A percentile compares a stretch with the other conserved stretches of the same genome.
phyloP scores from a whole-genome alignment of 192 early-diverging fungal genomes.

The Backusella morwellensis region DNA sequence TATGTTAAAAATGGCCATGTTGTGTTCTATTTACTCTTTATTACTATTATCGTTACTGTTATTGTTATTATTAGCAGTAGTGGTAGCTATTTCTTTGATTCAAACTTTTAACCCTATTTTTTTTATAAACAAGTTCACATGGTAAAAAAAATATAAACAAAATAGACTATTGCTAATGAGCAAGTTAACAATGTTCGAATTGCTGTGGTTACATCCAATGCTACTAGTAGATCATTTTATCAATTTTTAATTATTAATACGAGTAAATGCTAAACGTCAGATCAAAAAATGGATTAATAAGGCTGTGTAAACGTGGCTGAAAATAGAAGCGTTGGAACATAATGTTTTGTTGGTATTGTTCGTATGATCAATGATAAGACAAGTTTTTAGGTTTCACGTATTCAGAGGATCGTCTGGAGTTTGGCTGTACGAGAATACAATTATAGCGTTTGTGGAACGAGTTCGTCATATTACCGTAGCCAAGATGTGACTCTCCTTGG shows the following conservation, averaged over 20 bases:
- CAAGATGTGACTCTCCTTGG: background rate
- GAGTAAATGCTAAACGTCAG: background rate
- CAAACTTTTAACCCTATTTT: background rate
- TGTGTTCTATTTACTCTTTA: background rate
- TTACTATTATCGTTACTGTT: too few relatives aligned
- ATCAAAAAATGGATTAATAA: background rate
- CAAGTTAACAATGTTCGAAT: background rate
- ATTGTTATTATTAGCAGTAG: too few relatives aligned
- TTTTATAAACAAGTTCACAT: background rate
- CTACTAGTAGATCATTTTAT: background rate
- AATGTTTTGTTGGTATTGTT: background rate
- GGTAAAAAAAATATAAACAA: background rate
- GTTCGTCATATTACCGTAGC: background rate
- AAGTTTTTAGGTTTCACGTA: background rate
- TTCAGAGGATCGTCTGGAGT: background rate
- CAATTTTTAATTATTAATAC: background rate
- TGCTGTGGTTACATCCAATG: background rate
- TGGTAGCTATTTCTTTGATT: background rate
- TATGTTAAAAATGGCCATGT: background rate
- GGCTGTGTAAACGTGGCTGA: background rate
- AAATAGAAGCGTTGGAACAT: background rate
- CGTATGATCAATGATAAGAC: background rate
- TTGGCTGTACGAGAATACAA: background rate
- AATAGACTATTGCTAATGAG: background rate
- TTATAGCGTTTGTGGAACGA: background rate